Conservation (phyloP, 176 grass and related monocot species). For the Aechmea fasciata region DNA sequence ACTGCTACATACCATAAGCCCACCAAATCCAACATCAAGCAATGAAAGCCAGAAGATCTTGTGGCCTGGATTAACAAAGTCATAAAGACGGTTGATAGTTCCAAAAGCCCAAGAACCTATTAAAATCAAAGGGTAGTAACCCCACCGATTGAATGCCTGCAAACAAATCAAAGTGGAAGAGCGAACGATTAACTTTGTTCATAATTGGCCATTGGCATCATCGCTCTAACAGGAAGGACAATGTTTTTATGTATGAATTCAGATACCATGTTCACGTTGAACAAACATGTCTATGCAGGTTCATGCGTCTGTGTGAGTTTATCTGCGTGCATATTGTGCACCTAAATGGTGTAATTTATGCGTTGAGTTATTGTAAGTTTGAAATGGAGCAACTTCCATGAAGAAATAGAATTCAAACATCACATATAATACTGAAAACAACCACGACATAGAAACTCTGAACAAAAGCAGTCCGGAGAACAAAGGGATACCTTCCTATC, state of each 20-base stretch:
- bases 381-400: not conserved
- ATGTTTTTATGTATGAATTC: too few species aligned
- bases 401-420: not conserved
- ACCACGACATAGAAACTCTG: not conserved
- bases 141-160: constrained; percentile 89
- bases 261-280: too few species aligned
- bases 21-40: constrained; percentile 80
- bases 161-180: not conserved
- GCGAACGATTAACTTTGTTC: not conserved
- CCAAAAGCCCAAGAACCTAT: constrained; percentile 90
- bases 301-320: too few species aligned
- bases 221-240: too few species aligned
- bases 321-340: too few species aligned
- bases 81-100: constrained; percentile 77
- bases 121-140: constrained; percentile 93
- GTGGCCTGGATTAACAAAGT: constrained; percentile 63
- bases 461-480: not conserved
- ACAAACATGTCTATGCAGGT: too few species aligned
- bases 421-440: not conserved
- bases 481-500: constrained; percentile 55
- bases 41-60: constrained; percentile 94
- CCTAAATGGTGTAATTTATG: too few species aligned
- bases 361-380: not conserved
- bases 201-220: not conserved
- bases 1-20: constrained; percentile 62